Base-by-base conservation (phyloP, 2,329 filamentous ascomycete species). In the Paraconiothyrium sp. region DNA sequence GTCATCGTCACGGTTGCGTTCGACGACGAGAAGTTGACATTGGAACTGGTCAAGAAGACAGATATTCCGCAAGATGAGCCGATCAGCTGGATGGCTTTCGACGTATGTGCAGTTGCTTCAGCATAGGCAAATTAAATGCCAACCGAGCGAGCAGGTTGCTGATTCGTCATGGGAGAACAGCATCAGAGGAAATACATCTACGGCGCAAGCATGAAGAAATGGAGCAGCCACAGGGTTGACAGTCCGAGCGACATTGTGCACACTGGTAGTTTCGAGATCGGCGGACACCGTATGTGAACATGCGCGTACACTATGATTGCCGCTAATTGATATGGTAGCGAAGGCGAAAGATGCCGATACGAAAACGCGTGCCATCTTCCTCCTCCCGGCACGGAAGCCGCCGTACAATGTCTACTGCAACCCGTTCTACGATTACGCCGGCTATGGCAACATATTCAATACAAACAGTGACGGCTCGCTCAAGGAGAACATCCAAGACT, bases 31-130 rank as follows among this genome's bases (percentile, higher is more conserved):
- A 88, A 87, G 43, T 82, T 93, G 67, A 90, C 89, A 7, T 81
- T 96, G 63, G 86, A 90, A 68, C 80, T 95, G 72, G 82, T 96
- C 74, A 93, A 94, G 82, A 89, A 90, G 70, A 95, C 92, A 1
- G 88, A 89, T 61, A 95, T 96, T 59, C 90, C 92, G 4, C 80
- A 91, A 56, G 91, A 94, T 66, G 92, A 97, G 80, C 92, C 93
- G 8, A 95, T 97, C 68, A 96, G 92, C 62, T 97, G 93, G 93
- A 94, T 97, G 91, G 90, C 92, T 16, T 94, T 96, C 73, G 90
- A 92, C 77, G 92, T 93, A 83, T 81, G 90, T 63, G 22, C 37
- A 13, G 16, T 35, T 35, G 34, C 43, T 47, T 57, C 13, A 16
- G 27, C 43, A 50, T 41, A 22, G 8, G 11, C 43, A 41, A 34